These are phyloP conservation scores for Cucurbita pepo DNA, from an alignment of 306 rosid genomes.

Conservation along the genomic window DNA sequence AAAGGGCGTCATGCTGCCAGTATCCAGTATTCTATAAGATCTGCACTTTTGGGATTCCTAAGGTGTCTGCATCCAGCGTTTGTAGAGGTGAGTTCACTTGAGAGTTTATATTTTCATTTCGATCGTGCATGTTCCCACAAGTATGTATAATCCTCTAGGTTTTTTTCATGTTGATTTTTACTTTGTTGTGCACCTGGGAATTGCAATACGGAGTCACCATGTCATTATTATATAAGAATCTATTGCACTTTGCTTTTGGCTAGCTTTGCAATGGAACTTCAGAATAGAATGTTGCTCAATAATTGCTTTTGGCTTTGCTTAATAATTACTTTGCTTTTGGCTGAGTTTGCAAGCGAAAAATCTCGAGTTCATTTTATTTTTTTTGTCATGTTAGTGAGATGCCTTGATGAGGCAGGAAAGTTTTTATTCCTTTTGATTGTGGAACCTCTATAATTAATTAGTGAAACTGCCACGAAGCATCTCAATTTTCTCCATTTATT, in stretches of 20 bases:
- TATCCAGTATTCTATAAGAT: slow-evolving; percentile 66
- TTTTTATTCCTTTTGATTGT: not conserved
- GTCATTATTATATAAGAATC: not conserved
- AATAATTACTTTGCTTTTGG: not conserved
- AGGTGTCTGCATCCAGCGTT: slow-evolving; percentile 63
- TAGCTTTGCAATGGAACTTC: not conserved
- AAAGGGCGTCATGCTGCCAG: slow-evolving; percentile 78
- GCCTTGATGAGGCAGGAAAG: not conserved
- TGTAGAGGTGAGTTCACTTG: slow-evolving; percentile 47
- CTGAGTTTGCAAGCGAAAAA: not conserved
- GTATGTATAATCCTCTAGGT: not conserved
- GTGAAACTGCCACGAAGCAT: not conserved
- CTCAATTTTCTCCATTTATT: not conserved
- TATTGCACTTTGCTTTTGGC: not conserved
- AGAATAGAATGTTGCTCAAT: not conserved
- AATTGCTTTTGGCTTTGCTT: not conserved
- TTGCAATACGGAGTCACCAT: not conserved
- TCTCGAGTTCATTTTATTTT: not conserved
- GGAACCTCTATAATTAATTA: not conserved
- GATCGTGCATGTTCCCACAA: not conserved
- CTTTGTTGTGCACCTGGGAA: not conserved
- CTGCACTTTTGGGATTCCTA: slow-evolving; percentile 86
- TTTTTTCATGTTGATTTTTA: not conserved
- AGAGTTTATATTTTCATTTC: not conserved
- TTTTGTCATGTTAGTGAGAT: not conserved